These are phyloP conservation scores for Aspergillus aculeatus DNA, from an alignment of 2,329 filamentous ascomycete genomes.

Conservation along the genomic window DNA sequence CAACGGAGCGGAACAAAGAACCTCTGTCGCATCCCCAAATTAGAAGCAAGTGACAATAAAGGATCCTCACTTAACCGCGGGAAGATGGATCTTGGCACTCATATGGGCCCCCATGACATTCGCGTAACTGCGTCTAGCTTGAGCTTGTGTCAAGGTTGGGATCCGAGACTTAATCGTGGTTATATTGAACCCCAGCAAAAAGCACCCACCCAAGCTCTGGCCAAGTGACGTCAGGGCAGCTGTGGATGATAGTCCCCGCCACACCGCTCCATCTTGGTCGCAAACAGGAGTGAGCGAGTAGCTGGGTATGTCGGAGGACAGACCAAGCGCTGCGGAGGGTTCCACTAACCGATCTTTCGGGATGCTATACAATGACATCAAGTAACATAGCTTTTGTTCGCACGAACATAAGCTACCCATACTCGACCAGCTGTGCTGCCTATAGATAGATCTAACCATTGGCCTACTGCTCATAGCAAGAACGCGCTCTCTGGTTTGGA, in stretches of 20 bases:
- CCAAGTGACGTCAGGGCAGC: slow-evolving; percentile 22
- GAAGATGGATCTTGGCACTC: too few species aligned
- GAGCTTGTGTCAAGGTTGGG: neutral
- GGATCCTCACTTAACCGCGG: too few species aligned
- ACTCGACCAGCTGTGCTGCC: neutral
- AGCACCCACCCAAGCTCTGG: slow-evolving; percentile 8
- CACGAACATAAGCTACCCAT: neutral
- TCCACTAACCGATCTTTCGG: neutral
- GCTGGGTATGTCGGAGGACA: neutral
- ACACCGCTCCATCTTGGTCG: slow-evolving; percentile 20
- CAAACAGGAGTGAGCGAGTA: neutral
- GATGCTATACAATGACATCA: neutral
- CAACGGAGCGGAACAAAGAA: neutral
- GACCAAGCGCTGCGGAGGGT: neutral
- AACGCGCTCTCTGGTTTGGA: neutral
- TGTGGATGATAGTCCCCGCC: slow-evolving; percentile 1
- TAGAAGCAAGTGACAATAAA: too few species aligned
- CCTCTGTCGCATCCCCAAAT: neutral
- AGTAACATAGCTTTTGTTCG: neutral
- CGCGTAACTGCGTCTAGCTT: neutral
- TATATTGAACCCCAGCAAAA: neutral
- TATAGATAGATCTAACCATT: neutral
- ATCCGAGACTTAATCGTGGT: neutral
- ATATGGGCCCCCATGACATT: too few species aligned
- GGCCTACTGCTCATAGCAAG: too few species aligned